A percentile compares a stretch with the other conserved stretches of the same genome.
phyloP scores from a whole-genome alignment of 163 green algal species.

The Scenedesmus sp. region DNA sequence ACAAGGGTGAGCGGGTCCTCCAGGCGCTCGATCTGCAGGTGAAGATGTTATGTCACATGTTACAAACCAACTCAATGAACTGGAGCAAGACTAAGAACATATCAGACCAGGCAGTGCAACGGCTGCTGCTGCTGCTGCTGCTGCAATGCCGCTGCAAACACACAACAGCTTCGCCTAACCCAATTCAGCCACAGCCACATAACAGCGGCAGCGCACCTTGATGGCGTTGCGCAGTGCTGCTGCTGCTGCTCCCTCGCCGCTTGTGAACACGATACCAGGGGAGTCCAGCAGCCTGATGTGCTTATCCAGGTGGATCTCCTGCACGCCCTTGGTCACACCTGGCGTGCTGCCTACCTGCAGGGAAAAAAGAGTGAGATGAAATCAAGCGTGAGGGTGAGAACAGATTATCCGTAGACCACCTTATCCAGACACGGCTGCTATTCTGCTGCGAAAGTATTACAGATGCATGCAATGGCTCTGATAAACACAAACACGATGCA shows the following conservation, averaged over 20 bases:
- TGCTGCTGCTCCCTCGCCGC: constrained; percentile 73
- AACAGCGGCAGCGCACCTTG: constrained; percentile 69
- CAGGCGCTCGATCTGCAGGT: constrained; percentile 79
- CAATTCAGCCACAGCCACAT: not conserved
- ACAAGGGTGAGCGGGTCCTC: constrained; percentile 86
- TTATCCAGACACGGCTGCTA: too few relatives aligned
- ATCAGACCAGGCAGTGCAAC: too few relatives aligned
- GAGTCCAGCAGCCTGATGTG: constrained; percentile 85
- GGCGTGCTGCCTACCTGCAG: constrained; percentile 89
- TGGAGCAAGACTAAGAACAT: too few relatives aligned
- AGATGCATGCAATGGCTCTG: too few relatives aligned
- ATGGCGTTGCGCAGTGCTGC: constrained; percentile 91
- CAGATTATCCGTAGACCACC: too few relatives aligned
- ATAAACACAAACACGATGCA: too few relatives aligned
- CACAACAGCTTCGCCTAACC: not conserved
- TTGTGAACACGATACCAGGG: constrained; percentile 87
- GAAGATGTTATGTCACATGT: not conserved
- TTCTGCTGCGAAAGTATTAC: too few relatives aligned
- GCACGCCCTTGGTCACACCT: constrained; percentile 89
- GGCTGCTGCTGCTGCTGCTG: not conserved
- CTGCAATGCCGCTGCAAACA: not conserved
- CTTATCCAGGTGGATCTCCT: constrained; percentile 97
- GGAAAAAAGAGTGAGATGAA: constrained; percentile 9
- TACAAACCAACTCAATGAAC: not conserved
- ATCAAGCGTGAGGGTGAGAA: not conserved